Percentiles rank a stretch among this genome's conserved stretches.
phyloP scores from a whole-genome alignment of 164 flowering plant genomes.

The Vitis riparia region DNA sequence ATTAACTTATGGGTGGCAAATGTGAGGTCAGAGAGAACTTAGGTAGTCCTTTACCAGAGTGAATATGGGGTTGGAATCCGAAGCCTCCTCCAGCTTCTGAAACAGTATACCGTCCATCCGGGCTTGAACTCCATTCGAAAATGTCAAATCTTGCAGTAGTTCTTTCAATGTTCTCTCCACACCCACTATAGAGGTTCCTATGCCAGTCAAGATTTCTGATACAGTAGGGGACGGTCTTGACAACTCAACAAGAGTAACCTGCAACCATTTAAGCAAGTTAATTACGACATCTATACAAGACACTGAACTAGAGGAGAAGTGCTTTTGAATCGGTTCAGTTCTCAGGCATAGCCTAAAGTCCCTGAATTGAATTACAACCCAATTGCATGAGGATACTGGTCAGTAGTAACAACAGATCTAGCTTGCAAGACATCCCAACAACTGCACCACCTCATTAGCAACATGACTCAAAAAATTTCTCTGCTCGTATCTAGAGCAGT shows the following conservation, averaged over 20 bases:
- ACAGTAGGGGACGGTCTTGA: slow-evolving; percentile 68
- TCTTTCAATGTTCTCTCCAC: slow-evolving; percentile 56
- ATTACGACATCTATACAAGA: no score
- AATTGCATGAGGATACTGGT: no score
- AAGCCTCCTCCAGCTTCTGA: slow-evolving; percentile 52
- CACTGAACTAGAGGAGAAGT: no score
- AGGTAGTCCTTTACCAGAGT: slow-evolving; percentile 66
- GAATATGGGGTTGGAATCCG: slow-evolving; percentile 47
- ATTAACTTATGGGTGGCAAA: no score
- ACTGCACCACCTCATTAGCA: no score
- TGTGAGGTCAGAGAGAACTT: slow-evolving; percentile 48
- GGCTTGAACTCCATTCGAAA: slow-evolving; percentile 75
- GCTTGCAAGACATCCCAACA: no score
- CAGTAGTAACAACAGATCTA: no score
- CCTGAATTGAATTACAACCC: no score
- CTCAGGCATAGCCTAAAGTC: no score
- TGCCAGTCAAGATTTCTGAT: slow-evolving; percentile 66
- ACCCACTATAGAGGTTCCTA: slow-evolving; percentile 61
- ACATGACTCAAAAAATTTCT: no score
- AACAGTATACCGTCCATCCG: slow-evolving; percentile 90
- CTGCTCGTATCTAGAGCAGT: no score
- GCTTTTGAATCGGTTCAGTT: no score
- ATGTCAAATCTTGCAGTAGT: slow-evolving; percentile 53
- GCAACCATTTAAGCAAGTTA: background rate
- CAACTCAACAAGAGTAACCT: slow-evolving; percentile 87